Conservation (phyloP, 2,329 filamentous ascomycete species). For the Thermoascus crustaceus region DNA sequence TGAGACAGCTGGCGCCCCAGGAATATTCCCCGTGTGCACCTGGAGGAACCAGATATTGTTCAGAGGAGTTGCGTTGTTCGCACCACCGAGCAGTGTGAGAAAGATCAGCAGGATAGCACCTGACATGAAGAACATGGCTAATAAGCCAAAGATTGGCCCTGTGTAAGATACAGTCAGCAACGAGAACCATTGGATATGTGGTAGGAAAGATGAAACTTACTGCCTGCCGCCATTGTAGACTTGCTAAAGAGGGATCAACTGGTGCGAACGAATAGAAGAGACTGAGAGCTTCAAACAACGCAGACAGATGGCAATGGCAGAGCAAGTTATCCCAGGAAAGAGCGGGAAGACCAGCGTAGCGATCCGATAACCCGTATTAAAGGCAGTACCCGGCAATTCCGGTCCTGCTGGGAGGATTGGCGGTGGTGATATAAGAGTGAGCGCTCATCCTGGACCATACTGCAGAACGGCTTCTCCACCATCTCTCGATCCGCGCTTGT, state of each 20-base stretch:
- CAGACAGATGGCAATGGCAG: background rate
- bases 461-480: background rate
- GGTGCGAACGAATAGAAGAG: background rate
- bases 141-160: conserved; percentile 50
- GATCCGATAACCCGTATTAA: too few relatives aligned
- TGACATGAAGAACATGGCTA: conserved; percentile 55
- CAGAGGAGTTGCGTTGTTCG: conserved; percentile 48
- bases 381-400: background rate
- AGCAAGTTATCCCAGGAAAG: background rate
- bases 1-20: conserved; percentile 56
- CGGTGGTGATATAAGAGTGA: conserved; percentile 1
- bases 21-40: conserved; percentile 65
- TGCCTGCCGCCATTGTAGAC: conserved; percentile 15
- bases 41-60: conserved; percentile 78
- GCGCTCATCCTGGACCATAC: background rate
- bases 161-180: conserved; percentile 4
- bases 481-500: too few relatives aligned
- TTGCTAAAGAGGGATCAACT: background rate
- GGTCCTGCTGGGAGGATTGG: background rate
- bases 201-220: conserved; percentile 16
- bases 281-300: background rate
- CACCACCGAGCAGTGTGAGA: conserved; percentile 57
- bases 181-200: background rate
- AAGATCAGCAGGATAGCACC: conserved; percentile 57
- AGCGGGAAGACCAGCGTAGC: too few relatives aligned